These are phyloP conservation scores for Ochetophila trinervis DNA, from an alignment of 306 rosid genomes.

Conservation along the genomic window DNA sequence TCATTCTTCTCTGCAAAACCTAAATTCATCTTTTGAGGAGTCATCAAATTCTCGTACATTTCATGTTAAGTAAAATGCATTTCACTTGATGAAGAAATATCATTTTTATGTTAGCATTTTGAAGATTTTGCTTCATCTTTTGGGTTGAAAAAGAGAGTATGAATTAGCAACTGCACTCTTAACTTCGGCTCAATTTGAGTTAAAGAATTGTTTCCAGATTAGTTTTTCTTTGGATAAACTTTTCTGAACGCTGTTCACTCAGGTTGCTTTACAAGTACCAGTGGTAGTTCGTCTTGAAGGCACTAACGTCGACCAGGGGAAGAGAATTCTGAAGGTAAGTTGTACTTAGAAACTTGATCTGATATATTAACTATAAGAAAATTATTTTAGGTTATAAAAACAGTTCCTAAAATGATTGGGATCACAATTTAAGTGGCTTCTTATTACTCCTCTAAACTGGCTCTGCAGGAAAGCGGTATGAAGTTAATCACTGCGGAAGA, in stretches of 20 bases:
- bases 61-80: background rate
- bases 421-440: conserved; percentile 1
- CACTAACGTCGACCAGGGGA: conserved; percentile 94
- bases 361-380: background rate
- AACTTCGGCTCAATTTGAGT: background rate
- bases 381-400: conserved; percentile 3
- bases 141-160: too few relatives aligned
- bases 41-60: conserved; percentile 11
- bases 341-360: conserved; percentile 13
- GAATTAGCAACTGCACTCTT: background rate
- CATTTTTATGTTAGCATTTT: too few relatives aligned
- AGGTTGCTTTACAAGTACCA: conserved; percentile 91
- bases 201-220: conserved; percentile 1
- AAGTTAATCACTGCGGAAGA: conserved; percentile 88
- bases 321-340: conserved; percentile 79
- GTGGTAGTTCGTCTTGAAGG: conserved; percentile 98
- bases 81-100: background rate
- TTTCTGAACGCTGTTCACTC: conserved; percentile 17
- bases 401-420: background rate
- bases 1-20: conserved; percentile 1
- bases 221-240: conserved; percentile 14
- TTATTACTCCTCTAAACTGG: too few relatives aligned
- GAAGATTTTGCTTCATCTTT: too few relatives aligned
- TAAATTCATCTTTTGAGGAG: conserved; percentile 10
- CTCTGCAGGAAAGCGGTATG: conserved; percentile 90